Percentiles rank a stretch among this genome's conserved stretches.
These are phyloP conservation scores for Tremella yokohamensis DNA, from an alignment of 768 basidiomycete genomes.

Conservation along the genomic window DNA sequence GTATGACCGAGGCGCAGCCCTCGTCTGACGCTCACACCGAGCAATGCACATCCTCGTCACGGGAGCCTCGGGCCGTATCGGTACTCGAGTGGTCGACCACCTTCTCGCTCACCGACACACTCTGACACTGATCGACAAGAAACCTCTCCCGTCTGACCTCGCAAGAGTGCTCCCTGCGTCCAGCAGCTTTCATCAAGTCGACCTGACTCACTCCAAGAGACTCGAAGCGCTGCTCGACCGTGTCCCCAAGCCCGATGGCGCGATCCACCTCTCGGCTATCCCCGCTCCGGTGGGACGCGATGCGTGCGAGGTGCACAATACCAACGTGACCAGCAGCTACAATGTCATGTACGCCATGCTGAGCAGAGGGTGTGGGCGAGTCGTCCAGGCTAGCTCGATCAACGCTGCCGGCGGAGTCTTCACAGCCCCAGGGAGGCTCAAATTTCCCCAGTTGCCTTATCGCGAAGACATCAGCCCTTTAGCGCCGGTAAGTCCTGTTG, in stretches of 20 bases:
- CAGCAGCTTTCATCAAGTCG: slow-evolving; percentile 10
- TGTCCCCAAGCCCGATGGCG: slow-evolving; percentile 17
- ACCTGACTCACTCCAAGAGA: slow-evolving; percentile 12
- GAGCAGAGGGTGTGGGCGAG: slow-evolving; percentile 30
- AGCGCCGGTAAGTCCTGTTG: slow-evolving; percentile 22
- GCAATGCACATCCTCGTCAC: slow-evolving; percentile 26
- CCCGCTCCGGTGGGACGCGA: slow-evolving; percentile 25
- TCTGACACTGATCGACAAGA: slow-evolving; percentile 34
- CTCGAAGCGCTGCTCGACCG: slow-evolving; percentile 20
- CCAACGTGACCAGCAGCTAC: slow-evolving; percentile 36
- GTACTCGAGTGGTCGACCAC: slow-evolving; percentile 15
- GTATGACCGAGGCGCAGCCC: no score
- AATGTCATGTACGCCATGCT: slow-evolving; percentile 43
- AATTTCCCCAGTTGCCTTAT: slow-evolving; percentile 35
- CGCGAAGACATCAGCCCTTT: slow-evolving; percentile 27
- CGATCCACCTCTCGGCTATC: slow-evolving; percentile 44
- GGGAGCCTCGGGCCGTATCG: slow-evolving; percentile 18
- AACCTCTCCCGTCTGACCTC: slow-evolving; percentile 14
- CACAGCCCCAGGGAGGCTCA: slow-evolving; percentile 24
- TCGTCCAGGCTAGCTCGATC: slow-evolving; percentile 45
- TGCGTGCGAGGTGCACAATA: slow-evolving; percentile 33
- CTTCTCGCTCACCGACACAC: slow-evolving; percentile 28
- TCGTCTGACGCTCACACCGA: not conserved
- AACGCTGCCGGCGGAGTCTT: slow-evolving; percentile 40
- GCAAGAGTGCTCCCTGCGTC: not conserved